phyloP scores from a whole-genome alignment of 192 early-diverging fungal genomes.

The Spinellus fusiger region DNA sequence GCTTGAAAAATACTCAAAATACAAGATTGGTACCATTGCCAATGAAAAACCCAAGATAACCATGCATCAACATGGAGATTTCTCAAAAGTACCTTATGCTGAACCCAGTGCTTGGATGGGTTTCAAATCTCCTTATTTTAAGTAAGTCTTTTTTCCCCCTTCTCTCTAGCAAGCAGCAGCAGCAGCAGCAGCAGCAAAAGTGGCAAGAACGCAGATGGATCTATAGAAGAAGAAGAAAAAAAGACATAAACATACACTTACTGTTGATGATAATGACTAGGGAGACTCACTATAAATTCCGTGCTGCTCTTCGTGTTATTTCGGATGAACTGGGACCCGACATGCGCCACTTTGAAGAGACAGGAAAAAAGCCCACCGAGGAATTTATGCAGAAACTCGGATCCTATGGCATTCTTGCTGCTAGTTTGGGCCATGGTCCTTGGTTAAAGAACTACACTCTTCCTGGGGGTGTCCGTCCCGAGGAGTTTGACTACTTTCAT shows the following conservation, averaged over 20 bases:
- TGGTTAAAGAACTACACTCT: constrained; percentile 23
- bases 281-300: constrained; percentile 59
- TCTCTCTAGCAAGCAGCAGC: too few species aligned
- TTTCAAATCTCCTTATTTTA: constrained; percentile 29
- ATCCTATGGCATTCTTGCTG: constrained; percentile 59
- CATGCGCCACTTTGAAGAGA: constrained; percentile 67
- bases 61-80: constrained; percentile 56
- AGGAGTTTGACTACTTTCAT: constrained; percentile 69
- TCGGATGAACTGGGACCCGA: constrained; percentile 68
- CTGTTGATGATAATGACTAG: constrained; percentile 25
- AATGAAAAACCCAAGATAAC: constrained; percentile 23
- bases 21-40: constrained; percentile 63
- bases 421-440: constrained; percentile 51
- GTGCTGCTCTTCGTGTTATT: constrained; percentile 59
- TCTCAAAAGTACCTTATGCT: constrained; percentile 60
- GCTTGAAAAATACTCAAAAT: constrained; percentile 60
- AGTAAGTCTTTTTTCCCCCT: constrained; percentile 15
- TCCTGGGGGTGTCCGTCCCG: constrained; percentile 46
- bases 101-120: constrained; percentile 61
- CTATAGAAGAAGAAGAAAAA: too few species aligned
- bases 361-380: constrained; percentile 59
- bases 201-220: too few species aligned
- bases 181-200: too few species aligned
- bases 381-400: constrained; percentile 66
- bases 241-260: neutral